Percentiles rank a stretch among this genome's conserved stretches.
Conservation (phyloP, 108 stramenopile genomes). For the Chaetoceros muelleri region DNA sequence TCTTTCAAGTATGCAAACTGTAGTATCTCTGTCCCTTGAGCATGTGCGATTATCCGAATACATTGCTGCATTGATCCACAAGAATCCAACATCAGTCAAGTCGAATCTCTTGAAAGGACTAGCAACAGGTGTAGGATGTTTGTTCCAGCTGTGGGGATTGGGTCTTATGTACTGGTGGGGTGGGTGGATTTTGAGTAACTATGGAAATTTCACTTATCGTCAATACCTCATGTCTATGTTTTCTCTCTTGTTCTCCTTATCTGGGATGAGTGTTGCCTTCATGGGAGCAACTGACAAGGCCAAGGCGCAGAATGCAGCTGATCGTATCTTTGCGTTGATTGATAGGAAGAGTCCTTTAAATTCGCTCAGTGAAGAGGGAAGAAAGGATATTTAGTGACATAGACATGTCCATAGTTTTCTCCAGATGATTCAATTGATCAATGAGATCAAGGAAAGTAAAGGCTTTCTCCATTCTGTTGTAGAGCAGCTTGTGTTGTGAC, state of each 20-base stretch:
- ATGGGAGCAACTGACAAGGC: conserved; percentile 33
- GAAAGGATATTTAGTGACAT: conserved; percentile 14
- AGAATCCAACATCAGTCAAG: conserved; percentile 16
- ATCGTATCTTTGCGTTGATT: conserved; percentile 44
- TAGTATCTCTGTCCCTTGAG: conserved; percentile 45
- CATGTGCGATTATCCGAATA: conserved; percentile 16
- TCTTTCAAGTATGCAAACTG: conserved; percentile 50
- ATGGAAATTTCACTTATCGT: conserved; percentile 24
- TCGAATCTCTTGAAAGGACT: conserved; percentile 22
- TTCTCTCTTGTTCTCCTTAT: conserved; percentile 40
- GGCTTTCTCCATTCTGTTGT: too few species aligned
- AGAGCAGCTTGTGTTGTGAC: too few species aligned
- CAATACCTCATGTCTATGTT: conserved; percentile 57
- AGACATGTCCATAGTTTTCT: too few species aligned
- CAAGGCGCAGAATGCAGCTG: conserved; percentile 34
- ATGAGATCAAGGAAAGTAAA: too few species aligned
- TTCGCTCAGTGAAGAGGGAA: conserved; percentile 35
- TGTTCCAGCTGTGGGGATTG: conserved; percentile 45
- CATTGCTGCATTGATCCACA: conserved; percentile 14
- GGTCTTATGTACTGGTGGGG: conserved; percentile 60
- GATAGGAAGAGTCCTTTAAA: conserved; percentile 38
- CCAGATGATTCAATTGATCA: too few species aligned
- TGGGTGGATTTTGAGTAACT: conserved; percentile 31
- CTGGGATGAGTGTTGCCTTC: conserved; percentile 39
- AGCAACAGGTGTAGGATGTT: conserved; percentile 21